Percentiles rank a stretch among this genome's conserved stretches.
These are phyloP conservation scores for Penicillium expansum DNA, from an alignment of 2,329 filamentous ascomycete genomes.

Conservation along the genomic window DNA sequence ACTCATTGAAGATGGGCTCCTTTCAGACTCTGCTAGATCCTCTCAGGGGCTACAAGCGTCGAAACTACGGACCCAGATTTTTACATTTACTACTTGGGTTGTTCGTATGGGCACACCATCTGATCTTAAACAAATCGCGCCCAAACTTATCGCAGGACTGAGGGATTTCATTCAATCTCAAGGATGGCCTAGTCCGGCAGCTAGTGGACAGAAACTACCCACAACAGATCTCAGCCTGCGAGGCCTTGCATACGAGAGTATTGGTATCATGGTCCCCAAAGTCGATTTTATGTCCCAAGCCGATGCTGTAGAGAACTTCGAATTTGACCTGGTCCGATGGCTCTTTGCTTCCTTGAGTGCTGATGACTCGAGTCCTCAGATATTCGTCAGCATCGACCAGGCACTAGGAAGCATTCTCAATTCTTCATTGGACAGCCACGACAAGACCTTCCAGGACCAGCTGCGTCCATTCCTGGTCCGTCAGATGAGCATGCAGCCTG, in stretches of 20 bases:
- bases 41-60: slow-evolving; percentile 67
- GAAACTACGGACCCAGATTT: slow-evolving; percentile 78
- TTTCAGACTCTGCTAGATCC: slow-evolving; percentile 42
- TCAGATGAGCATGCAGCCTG: slow-evolving; percentile 59
- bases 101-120: slow-evolving; percentile 66
- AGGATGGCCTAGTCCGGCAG: slow-evolving; percentile 71
- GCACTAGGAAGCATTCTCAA: slow-evolving; percentile 76
- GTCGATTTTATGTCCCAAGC: slow-evolving; percentile 38
- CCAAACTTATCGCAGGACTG: slow-evolving; percentile 66
- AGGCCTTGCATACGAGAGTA: slow-evolving; percentile 82
- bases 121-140: slow-evolving; percentile 64
- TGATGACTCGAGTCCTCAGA: slow-evolving; percentile 69
- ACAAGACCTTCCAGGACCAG: slow-evolving; percentile 41
- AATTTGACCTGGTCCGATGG: slow-evolving; percentile 62
- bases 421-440: slow-evolving; percentile 51
- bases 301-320: slow-evolving; percentile 45
- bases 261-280: slow-evolving; percentile 69
- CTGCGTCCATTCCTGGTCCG: slow-evolving; percentile 61
- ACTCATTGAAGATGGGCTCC: slow-evolving; percentile 66
- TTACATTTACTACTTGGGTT: slow-evolving; percentile 84
- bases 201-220: slow-evolving; percentile 53
- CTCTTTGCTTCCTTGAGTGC: slow-evolving; percentile 79
- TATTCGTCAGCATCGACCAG: slow-evolving; percentile 85
- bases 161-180: slow-evolving; percentile 72
- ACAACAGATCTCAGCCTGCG: slow-evolving; percentile 65